Percentiles rank a stretch among this genome's conserved stretches.
phyloP scores from a whole-genome alignment of 805 yeast species.

The Cyberlindnera maritima region DNA sequence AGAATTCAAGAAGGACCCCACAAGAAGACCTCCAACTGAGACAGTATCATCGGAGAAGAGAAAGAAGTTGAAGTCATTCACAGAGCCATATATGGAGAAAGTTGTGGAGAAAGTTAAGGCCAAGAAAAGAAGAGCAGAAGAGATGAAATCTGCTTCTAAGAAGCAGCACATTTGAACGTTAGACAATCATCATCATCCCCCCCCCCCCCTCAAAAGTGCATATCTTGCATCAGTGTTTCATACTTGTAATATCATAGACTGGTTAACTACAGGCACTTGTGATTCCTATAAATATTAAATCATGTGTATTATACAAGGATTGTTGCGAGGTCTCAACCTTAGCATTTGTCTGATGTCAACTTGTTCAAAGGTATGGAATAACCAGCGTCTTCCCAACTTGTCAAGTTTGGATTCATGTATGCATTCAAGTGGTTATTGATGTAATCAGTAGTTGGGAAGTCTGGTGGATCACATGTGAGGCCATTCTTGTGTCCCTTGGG shows the following conservation, averaged over 20 bases:
- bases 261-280: background rate
- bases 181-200: too few relatives aligned
- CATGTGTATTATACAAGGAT: background rate
- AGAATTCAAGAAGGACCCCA: constrained; percentile 56
- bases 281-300: too few relatives aligned
- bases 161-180: constrained; percentile 5
- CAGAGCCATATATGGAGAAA: constrained; percentile 64
- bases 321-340: background rate
- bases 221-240: too few relatives aligned
- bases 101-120: constrained; percentile 46
- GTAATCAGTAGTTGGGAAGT: constrained; percentile 44
- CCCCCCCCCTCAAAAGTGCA: too few relatives aligned
- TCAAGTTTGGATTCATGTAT: constrained; percentile 41
- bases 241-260: too few relatives aligned
- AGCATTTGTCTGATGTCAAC: constrained; percentile 19
- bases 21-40: constrained; percentile 56
- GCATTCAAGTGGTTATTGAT: constrained; percentile 40
- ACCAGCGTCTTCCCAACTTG: constrained; percentile 44
- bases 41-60: constrained; percentile 67
- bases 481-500: constrained; percentile 36
- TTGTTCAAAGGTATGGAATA: constrained; percentile 40
- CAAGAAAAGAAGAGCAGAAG: constrained; percentile 25
- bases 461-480: constrained; percentile 48
- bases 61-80: constrained; percentile 65
- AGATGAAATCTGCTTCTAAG: background rate